Base-by-base conservation (phyloP, 1,284 basidiomycete genomes). In the Ustilago curta region DNA sequence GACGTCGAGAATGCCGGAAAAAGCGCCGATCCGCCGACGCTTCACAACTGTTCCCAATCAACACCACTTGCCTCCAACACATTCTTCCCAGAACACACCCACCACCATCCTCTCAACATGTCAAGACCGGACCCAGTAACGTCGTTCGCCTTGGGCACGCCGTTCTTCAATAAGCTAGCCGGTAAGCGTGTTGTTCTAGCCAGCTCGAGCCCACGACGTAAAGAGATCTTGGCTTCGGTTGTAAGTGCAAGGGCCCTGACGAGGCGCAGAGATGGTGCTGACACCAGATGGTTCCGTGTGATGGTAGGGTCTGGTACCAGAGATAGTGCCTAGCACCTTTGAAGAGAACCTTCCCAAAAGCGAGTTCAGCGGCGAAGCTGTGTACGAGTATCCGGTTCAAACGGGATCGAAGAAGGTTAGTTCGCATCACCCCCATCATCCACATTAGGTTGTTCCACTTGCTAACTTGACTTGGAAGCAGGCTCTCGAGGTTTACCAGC, bases 301-400 rank as follows among this genome's bases (percentile, higher is more conserved):
- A 2, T 21, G 31, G 80, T 23, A 95, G 93, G 95, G 95, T 18
- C 84, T 97, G 32, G 87, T 88, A 48, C 94, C 94, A 1, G 93
- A 97, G 83, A 89, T 97, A 63, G 88, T 97, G 0, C 92, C 94
- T 0, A 96, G 94, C 2, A 92, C 89, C 0, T 98, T 98, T 76
- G 89, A 90, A 40, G 96, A 98, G 85, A 88, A 95, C 80, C 87
- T 98, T 16, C 88, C 90, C 0, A 87, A 92, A 51, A 86, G 86
- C 19, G 88, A 89, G 3, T 98, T 86, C 65, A 80, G 91, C 64
- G 90, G 90, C 27, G 89, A 93, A 70, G 88, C 92, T 4, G 73
- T 77, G 18, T 92, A 93, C 65, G 94, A 97, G 83, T 98, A 99
- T 84, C 93, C 95, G 0, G 93, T 97, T 6, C 91, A 95, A 8